These are phyloP conservation scores for Phytophthora pistaciae DNA, from an alignment of 352 stramenopile species.

Conservation along the genomic window DNA sequence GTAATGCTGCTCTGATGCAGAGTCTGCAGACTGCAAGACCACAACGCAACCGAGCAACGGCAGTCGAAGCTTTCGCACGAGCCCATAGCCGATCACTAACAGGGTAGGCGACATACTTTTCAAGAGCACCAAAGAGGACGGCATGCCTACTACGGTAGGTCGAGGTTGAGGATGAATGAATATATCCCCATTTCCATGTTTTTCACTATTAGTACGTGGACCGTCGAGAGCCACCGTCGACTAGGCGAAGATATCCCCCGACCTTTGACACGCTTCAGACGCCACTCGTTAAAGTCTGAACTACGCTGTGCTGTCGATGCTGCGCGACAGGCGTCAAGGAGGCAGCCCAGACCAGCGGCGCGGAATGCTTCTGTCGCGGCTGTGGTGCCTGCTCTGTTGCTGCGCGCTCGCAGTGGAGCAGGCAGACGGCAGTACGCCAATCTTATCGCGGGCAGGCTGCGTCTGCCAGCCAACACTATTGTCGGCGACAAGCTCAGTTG, in stretches of 20 bases:
- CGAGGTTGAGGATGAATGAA: neutral
- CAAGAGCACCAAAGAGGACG: neutral
- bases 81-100: neutral
- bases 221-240: neutral
- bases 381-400: conserved; percentile 1
- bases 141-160: too few relatives aligned
- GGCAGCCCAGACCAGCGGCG: neutral
- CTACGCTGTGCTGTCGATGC: neutral
- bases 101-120: neutral
- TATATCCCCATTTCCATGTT: conserved; percentile 1
- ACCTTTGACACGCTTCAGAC: conserved; percentile 14
- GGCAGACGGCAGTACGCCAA: conserved; percentile 4
- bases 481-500: neutral
- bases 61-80: neutral
- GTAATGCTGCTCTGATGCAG: too few relatives aligned
- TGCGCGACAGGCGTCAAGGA: neutral
- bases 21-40: too few relatives aligned
- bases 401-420: neutral
- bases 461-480: conserved; percentile 29
- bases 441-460: conserved; percentile 39
- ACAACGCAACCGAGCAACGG: too few relatives aligned
- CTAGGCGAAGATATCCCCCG: conserved; percentile 7
- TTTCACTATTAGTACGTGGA: neutral
- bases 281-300: neutral
- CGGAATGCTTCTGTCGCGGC: neutral